Evolutionary conservation across 495 filamentous ascomycete species (phyloP), one percentile per base, ranked within the genome.

Genomic region (Penicillium macrosclerotiorum): DNA sequence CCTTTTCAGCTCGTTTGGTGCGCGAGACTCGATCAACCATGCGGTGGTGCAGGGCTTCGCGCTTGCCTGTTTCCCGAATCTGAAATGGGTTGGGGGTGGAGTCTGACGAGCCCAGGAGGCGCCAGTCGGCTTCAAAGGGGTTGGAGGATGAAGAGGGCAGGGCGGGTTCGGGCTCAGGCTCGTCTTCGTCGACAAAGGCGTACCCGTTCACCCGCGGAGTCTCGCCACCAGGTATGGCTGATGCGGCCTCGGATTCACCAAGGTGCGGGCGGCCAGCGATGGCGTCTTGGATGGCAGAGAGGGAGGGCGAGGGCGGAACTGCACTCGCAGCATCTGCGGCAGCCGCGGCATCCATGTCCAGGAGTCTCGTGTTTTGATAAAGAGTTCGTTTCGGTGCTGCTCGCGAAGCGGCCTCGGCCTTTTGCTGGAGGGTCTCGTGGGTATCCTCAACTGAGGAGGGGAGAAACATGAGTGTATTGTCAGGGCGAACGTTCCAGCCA

Each of bases 191-290:
- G 31, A 98, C 93, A 64, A 96, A 97, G 3, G 88, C 81, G 57
- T 96, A 98, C 16, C 93, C 93, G 43, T 89, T 89, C 0, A 97
- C 88, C 2, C 89, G 77, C 0, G 93, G 93, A 1, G 93, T 96
- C 59, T 93, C 86, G 14, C 72, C 79, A n/a, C 80, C 83, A 2
- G 67, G 26, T 2, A 51, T 24, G 4, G 47, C 67, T 22, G 80
- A 80, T 3, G 77, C 82, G 6, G 79, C 75, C 55, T 95, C 86
- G 0, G 81, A 79, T n/a, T 81, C 78, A 2, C 75, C 77, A 3
- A 73, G 68, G 12, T 81, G 77, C 4, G 83, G 79, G 0, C 77
- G 80, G 9, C 93, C 90, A 2, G 85, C 81, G 54, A 98, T 94
- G 11, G 93, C 93, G 49, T 88, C 89, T 51, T 85, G 76, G 33